Percentiles rank a stretch among this genome's conserved stretches.
phyloP scores from a whole-genome alignment of 352 stramenopile genomes.

The Phytophthora sojae region DNA sequence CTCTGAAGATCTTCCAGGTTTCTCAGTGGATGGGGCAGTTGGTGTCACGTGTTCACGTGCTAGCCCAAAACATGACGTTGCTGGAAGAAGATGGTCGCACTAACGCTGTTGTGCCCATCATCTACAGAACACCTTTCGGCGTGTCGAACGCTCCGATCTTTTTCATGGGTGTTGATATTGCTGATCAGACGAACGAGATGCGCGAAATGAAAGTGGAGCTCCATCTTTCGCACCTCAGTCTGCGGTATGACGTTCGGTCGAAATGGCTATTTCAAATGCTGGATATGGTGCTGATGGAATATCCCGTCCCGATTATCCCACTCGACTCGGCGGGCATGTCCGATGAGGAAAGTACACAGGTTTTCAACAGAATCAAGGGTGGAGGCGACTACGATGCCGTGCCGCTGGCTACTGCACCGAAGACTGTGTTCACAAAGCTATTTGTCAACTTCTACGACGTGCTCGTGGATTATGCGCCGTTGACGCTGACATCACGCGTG shows the following conservation, averaged over 20 bases:
- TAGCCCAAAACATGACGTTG: constrained; percentile 75
- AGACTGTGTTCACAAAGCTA: constrained; percentile 90
- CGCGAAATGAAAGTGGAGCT: constrained; percentile 88
- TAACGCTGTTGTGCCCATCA: constrained; percentile 61
- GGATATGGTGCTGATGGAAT: constrained; percentile 82
- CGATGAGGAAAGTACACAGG: constrained; percentile 54
- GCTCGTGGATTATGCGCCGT: constrained; percentile 81
- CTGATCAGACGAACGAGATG: constrained; percentile 89
- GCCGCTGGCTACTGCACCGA: constrained; percentile 69
- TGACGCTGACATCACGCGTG: constrained; percentile 63
- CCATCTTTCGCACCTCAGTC: constrained; percentile 85
- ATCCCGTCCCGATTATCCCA: constrained; percentile 84
- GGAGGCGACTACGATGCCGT: constrained; percentile 59
- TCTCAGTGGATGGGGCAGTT: constrained; percentile 90
- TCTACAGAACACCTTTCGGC: constrained; percentile 86
- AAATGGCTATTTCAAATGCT: constrained; percentile 85
- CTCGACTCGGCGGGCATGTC: constrained; percentile 79
- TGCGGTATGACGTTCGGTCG: constrained; percentile 83
- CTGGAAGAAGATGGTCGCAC: constrained; percentile 68
- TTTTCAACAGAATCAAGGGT: constrained; percentile 44
- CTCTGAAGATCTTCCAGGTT: constrained; percentile 85
- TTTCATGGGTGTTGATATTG: constrained; percentile 83
- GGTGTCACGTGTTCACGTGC: constrained; percentile 77
- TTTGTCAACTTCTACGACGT: constrained; percentile 89
- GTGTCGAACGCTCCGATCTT: constrained; percentile 76